Base-by-base conservation (phyloP, 306 rosid species). In the Citrullus amarus region DNA sequence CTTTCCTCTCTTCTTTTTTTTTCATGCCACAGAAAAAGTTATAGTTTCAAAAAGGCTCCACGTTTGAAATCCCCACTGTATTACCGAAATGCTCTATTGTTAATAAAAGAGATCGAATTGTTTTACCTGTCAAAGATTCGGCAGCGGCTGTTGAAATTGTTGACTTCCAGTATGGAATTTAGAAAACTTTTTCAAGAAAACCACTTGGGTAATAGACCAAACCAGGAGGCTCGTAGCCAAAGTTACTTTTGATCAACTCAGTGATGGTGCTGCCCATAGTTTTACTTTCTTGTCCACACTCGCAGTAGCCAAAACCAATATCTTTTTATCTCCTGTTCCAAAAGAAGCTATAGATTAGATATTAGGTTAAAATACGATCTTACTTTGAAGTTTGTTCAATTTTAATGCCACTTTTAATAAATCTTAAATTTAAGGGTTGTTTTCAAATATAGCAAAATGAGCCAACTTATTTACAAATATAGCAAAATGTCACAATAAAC, bases 231-330 rank as follows among this genome's bases (percentile, higher is more conserved):
- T 17, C 5, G 51, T 39, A 70, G 12, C 58, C 43, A 48, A 71
- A 48, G 41, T 71, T 28, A 15, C 0, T 1, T 39, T 44, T 46
- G 84, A 85, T n/a, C 80, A 80, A 67, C 75, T 63, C 20, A 80
- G 80, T 0, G 92, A 78, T 20, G 99, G 98, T 59, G 93, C 85
- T 34, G 92, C 92, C 99, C 99, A 96, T 69, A 96, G 84, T 85
- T 96, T 96, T 56, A 92, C 99, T 84, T 96, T 96, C 91, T 96
- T 96, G 88, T 92, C 99, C 58, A 75, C 82, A 78, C 99, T 88
- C 41, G 96, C 85, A 54, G 98, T 87, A 77, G 98, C 99, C 81
- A 96, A 88, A 83, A 92, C 87, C 73, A 83, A 46, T 54, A 79
- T 86, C 74, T 85, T 81, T 74, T 85, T 82, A 72, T 87, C 86